Conservation (phyloP, 2,329 filamentous ascomycete genomes). For the Botrytis cinerea region DNA sequence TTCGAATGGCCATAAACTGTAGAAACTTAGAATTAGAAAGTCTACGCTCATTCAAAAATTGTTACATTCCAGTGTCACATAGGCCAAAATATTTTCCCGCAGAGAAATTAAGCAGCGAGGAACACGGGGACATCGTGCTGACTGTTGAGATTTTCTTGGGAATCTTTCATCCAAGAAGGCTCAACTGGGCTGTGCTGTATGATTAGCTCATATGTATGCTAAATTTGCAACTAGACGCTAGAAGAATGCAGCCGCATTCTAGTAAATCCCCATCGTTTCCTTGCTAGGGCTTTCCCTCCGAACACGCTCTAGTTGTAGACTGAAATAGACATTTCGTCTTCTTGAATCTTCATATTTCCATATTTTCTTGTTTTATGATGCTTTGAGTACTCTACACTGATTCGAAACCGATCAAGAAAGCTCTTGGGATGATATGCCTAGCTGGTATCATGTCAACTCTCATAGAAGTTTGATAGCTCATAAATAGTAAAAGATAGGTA, state of each 20-base stretch:
- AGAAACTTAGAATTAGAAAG: neutral
- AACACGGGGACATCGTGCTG: too few species aligned
- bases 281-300: rapidly evolving
- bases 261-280: neutral
- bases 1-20: neutral
- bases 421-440: neutral
- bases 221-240: rapidly evolving
- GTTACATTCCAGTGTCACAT: rapidly evolving
- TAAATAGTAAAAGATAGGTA: too few species aligned
- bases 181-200: neutral
- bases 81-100: too few species aligned
- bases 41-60: neutral
- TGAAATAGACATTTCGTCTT: rapidly evolving
- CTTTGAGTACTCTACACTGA: neutral
- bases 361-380: rapidly evolving
- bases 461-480: neutral
- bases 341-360: rapidly evolving
- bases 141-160: neutral
- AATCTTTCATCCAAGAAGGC: rapidly evolving
- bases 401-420: neutral
- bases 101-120: too few species aligned
- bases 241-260: too few species aligned
- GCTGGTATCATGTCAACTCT: neutral
- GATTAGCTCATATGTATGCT: too few species aligned
- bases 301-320: neutral